Evolutionary conservation across 768 basidiomycete species (phyloP), one percentile per base, ranked within the genome.

Genomic region (Glaciozyma antarctica): DNA sequence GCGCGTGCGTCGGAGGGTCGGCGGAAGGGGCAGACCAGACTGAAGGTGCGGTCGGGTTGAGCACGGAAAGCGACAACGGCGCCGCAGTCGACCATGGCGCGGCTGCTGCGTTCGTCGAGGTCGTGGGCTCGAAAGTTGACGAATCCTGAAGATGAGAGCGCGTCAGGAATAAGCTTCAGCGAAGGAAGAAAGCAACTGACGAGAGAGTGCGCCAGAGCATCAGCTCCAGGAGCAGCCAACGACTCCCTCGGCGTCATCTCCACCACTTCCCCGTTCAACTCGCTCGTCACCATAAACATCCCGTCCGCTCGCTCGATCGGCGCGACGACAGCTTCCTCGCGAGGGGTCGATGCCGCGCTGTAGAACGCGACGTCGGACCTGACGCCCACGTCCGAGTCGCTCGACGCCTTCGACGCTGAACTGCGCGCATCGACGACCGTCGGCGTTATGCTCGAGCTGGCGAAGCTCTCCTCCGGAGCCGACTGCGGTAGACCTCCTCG

Each of bases 261-360:
- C 41, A 71, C 49, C 34, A 56, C 64, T 41, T 66, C 61, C 5
- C 64, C 67, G 38, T 88, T 88, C 60, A 90, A 73, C 76, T 90
- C 89, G 72, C 88, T 90, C 62, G 79, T 82, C 53, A 90, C 86
- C 55, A 85, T 87, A 77, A 91, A 91, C 67, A 82, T 84, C 60
- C 58, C 41, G 8, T 54, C 58, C 1, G 52, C 26, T 17, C 45
- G 26, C 10, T 67, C 66, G 30, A 45, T 22, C 22, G 59, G 43
- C 16, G n/a, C 26, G 56, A n/a, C 43, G 12, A 24, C 12, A 19
- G 48, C 47, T n/a, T 58, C 58, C 10, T 59, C 48, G 34, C 49
- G 44, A 32, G 28, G 43, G 8, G 30, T 17, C 60, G 55, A 53
- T 9, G 60, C 53, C 5, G 59, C 44, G 9, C 67, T 66, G 53